phyloP scores from a whole-genome alignment of 805 yeast genomes.

The Candida methanosorbosa region DNA sequence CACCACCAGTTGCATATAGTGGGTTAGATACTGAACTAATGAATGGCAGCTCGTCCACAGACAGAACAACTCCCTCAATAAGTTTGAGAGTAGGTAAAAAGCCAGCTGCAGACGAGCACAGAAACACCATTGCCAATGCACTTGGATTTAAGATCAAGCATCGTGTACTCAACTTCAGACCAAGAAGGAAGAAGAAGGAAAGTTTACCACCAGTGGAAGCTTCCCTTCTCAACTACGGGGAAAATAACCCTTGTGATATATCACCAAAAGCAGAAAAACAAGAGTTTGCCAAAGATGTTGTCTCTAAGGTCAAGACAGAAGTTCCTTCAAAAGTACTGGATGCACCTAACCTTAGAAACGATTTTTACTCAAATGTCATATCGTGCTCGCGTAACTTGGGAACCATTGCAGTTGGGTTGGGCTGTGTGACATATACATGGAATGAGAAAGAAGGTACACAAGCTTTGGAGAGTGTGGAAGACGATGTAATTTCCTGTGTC shows the following conservation, averaged over 20 bases:
- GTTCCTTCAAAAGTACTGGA: slow-evolving; percentile 45
- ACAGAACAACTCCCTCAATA: no score
- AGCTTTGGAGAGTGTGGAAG: slow-evolving; percentile 30
- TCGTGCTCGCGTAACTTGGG: slow-evolving; percentile 55
- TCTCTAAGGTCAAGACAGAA: slow-evolving; percentile 20
- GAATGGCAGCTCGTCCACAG: no score
- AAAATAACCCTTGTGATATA: neutral
- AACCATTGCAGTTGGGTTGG: slow-evolving; percentile 60
- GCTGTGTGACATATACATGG: slow-evolving; percentile 55
- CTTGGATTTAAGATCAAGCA: slow-evolving; percentile 33
- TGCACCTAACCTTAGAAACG: slow-evolving; percentile 68
- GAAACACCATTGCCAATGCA: slow-evolving; percentile 39
- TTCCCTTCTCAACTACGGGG: neutral
- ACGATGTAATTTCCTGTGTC: slow-evolving; percentile 45
- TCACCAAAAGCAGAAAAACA: neutral
- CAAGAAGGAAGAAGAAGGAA: slow-evolving; percentile 6
- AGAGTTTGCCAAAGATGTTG: neutral
- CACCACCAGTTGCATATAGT: no score
- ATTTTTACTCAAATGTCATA: slow-evolving; percentile 67
- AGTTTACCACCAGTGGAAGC: neutral
- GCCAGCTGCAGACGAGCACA: no score
- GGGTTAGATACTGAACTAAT: no score
- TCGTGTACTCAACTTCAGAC: slow-evolving; percentile 32
- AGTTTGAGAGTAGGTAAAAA: no score
- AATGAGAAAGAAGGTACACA: slow-evolving; percentile 38